Conservation (phyloP, 2,329 filamentous ascomycete genomes). For the Fusarium metavorans region DNA sequence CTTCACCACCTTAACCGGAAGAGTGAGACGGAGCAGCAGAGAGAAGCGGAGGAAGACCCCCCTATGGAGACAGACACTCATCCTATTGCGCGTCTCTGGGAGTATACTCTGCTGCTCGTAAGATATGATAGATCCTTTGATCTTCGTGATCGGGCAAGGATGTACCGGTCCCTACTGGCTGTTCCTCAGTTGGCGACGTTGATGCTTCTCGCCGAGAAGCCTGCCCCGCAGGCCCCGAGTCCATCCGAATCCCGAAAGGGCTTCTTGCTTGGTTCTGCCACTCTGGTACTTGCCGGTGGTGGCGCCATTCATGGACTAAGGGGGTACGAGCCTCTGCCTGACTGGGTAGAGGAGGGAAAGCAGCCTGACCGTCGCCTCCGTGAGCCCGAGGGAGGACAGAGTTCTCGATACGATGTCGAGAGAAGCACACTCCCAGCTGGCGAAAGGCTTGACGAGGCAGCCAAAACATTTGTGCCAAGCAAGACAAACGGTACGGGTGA, state of each 20-base stretch:
- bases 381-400: slow-evolving; percentile 62
- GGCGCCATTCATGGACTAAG: slow-evolving; percentile 78
- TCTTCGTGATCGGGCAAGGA: slow-evolving; percentile 87
- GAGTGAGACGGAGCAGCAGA: slow-evolving; percentile 55
- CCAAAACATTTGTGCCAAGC: slow-evolving; percentile 50
- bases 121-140: slow-evolving; percentile 97
- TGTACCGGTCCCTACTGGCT: slow-evolving; percentile 87
- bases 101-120: slow-evolving; percentile 85
- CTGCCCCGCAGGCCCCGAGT: slow-evolving; percentile 88
- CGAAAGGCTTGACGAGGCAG: slow-evolving; percentile 72
- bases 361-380: slow-evolving; percentile 84
- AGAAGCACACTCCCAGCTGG: slow-evolving; percentile 65
- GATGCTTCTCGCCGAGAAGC: slow-evolving; percentile 92
- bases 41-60: slow-evolving; percentile 48
- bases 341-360: slow-evolving; percentile 83
- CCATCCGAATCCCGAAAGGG: slow-evolving; percentile 86
- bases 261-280: slow-evolving; percentile 85
- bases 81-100: slow-evolving; percentile 82
- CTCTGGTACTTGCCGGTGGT: slow-evolving; percentile 83
- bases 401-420: slow-evolving; percentile 48
- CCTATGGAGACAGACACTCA: slow-evolving; percentile 60
- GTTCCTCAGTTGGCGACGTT: slow-evolving; percentile 90
- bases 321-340: slow-evolving; percentile 83
- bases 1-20: slow-evolving; percentile 84
- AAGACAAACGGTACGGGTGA: slow-evolving; percentile 67